These are phyloP conservation scores for Leersia perrieri DNA, from an alignment of 176 grass and related monocot genomes.

Conservation along the genomic window DNA sequence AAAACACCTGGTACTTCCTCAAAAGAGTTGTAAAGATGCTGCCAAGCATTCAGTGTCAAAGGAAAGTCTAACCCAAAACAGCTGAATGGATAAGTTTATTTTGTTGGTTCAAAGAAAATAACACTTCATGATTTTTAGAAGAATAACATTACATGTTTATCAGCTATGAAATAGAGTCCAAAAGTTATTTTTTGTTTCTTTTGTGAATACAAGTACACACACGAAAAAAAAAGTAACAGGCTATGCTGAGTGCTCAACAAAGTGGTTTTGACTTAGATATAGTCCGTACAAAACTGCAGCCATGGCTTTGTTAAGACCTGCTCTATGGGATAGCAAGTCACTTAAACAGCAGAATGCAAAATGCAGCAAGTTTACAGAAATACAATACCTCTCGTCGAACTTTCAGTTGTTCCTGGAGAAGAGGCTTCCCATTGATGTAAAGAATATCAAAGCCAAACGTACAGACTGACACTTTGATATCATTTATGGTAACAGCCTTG, in stretches of 20 bases:
- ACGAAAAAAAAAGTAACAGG: conserved; percentile 2
- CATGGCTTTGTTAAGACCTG: not conserved
- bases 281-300: not conserved
- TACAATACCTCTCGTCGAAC: conserved; percentile 76
- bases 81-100: not conserved
- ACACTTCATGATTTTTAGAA: no score
- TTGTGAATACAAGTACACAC: not conserved
- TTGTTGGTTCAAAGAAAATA: not conserved
- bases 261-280: not conserved
- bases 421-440: conserved; percentile 79
- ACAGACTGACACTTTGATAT: conserved; percentile 97
- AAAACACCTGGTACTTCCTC: conserved; percentile 92
- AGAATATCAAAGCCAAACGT: conserved; percentile 98
- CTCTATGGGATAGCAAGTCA: conserved; percentile 3
- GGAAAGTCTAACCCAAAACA: conserved; percentile 27
- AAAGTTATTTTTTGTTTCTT: not conserved
- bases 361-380: not conserved
- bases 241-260: not conserved
- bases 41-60: conserved; percentile 35
- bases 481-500: conserved; percentile 90
- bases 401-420: conserved; percentile 95
- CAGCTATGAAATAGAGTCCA: conserved; percentile 2
- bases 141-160: conserved; percentile 17
- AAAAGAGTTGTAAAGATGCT: conserved; percentile 91
- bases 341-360: conserved; percentile 9